Evolutionary conservation across 371 early-diverging fungal species (phyloP), one percentile per base, ranked within the genome.

Genomic region (Lichtheimia ornata): DNA sequence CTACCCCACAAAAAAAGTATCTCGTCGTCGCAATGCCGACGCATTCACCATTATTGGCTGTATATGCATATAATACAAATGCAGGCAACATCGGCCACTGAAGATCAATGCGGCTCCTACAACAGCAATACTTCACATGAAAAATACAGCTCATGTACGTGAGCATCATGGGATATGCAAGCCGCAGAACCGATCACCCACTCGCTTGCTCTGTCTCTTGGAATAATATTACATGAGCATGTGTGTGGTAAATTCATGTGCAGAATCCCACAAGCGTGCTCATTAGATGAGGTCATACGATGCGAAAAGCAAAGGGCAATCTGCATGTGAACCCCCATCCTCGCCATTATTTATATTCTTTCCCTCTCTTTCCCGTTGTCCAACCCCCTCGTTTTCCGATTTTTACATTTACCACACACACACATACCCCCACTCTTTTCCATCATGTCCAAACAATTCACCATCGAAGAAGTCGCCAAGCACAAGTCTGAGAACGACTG

Each of bases 401-500:
- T 56, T 22, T 1, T 22, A 22, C 22, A 22, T 22, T 56, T 5
- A 22, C 4, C 45, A 56, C 45, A 52, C 15, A 52, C 15, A 45
- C 3, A 11, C n/a, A n/a, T n/a, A n/a, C n/a, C 15, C 47, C n/a
- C 6, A 47, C 52, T 24, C 52, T 12, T 22, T 22, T 25, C 27
- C 40, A 54, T 53, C 43, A 72, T 72, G 68, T 66, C 69, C 20
- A 81, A 81, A 51, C 55, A 54, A 27, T 83, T 78, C 69, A 88
- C 91, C 1, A 67, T 77, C 9, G 88, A 88, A 40, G 91, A 95
- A 59, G 81, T 97, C 13, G 80, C 86, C 22, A 62, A 79, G 65
- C 97, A 97, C 67, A 86, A 82, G 44, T 74, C 76, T 45, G 76
- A 82, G 63, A 79, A 86, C 28, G 96, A 96, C 67, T 84, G 91